Conservation (phyloP, 192 early-diverging fungal genomes). For the Backusella parvicylindrica region DNA sequence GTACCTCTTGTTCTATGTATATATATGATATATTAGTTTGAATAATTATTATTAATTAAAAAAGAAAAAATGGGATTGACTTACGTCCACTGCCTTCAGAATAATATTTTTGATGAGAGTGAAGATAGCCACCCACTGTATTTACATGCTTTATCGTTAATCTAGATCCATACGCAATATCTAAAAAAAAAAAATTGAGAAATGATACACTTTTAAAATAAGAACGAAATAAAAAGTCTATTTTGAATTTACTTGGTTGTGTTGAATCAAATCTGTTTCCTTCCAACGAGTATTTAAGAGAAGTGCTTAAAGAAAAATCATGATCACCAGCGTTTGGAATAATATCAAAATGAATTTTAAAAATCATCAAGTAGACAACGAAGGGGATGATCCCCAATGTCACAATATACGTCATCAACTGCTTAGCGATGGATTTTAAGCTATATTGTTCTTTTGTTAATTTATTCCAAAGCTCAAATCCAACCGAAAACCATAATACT, state of each 20-base stretch:
- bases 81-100: slow-evolving; percentile 71
- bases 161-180: slow-evolving; percentile 65
- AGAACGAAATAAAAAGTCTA: background rate
- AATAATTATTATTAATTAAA: background rate
- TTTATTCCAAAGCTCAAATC: slow-evolving; percentile 80
- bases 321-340: slow-evolving; percentile 78
- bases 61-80: background rate
- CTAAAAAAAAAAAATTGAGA: slow-evolving; percentile 29
- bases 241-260: slow-evolving; percentile 36
- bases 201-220: background rate
- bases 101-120: slow-evolving; percentile 68
- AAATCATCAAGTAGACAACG: slow-evolving; percentile 75
- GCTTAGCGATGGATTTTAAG: background rate
- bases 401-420: slow-evolving; percentile 19
- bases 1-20: slow-evolving; percentile 65
- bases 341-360: slow-evolving; percentile 85
- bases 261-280: slow-evolving; percentile 59
- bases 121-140: slow-evolving; percentile 77
- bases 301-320: slow-evolving; percentile 88
- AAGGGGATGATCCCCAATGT: slow-evolving; percentile 83
- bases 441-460: slow-evolving; percentile 61
- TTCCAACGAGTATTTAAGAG: slow-evolving; percentile 80
- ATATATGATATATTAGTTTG: background rate
- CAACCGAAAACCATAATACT: slow-evolving; percentile 76
- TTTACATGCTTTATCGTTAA: slow-evolving; percentile 64